Evolutionary conservation across 2,329 filamentous ascomycete genomes (phyloP).

Genomic region (Cladosporium sp.): DNA sequence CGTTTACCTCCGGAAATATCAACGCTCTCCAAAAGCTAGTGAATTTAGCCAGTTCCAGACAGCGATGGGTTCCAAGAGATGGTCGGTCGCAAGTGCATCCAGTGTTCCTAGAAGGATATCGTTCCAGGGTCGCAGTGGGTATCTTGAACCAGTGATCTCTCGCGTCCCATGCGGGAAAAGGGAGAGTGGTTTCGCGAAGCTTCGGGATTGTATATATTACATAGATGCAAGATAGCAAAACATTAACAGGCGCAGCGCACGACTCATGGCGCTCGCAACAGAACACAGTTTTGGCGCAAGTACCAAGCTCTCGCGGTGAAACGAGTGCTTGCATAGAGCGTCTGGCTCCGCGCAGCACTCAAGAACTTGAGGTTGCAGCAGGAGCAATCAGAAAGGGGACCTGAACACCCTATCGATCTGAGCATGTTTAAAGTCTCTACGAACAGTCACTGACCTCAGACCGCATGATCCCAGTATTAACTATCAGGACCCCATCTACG

Average conservation of each 20-base stretch:
- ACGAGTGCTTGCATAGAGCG: constrained; percentile 36
- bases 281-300: constrained; percentile 33
- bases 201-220: constrained; percentile 14
- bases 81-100: constrained; percentile 19
- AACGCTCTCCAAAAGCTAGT: constrained; percentile 25
- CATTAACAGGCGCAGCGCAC: constrained; percentile 31
- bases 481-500: constrained; percentile 37
- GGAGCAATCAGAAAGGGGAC: constrained; percentile 16
- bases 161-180: constrained; percentile 20
- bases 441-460: constrained; percentile 23
- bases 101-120: constrained; percentile 16
- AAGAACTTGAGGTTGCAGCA: constrained; percentile 25
- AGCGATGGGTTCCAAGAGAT: constrained; percentile 20
- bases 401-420: constrained; percentile 27
- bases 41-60: constrained; percentile 19
- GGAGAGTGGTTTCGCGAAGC: constrained; percentile 25
- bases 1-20: constrained; percentile 25
- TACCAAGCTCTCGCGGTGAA: constrained; percentile 22
- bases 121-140: constrained; percentile 20
- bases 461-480: constrained; percentile 30
- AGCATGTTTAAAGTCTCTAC: constrained; percentile 34
- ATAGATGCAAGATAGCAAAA: constrained; percentile 4
- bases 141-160: constrained; percentile 20
- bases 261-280: constrained; percentile 30
- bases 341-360: constrained; percentile 35